These are phyloP conservation scores for Selenicereus undatus DNA, from an alignment of 148 eudicot genomes.

Conservation along the genomic window DNA sequence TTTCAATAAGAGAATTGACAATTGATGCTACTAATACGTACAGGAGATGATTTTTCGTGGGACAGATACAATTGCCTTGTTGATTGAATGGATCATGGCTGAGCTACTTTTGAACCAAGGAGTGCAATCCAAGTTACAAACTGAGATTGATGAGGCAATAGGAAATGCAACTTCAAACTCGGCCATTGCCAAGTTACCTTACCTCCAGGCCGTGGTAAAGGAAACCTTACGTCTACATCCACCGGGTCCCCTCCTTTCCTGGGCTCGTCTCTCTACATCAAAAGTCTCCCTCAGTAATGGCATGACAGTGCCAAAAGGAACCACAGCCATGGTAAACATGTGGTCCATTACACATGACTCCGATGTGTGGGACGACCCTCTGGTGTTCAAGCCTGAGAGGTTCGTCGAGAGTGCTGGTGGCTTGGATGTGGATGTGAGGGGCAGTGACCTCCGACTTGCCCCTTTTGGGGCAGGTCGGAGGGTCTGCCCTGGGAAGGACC, in stretches of 20 bases:
- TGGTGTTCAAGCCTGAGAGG: conserved; percentile 52
- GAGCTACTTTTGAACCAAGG: conserved; percentile 45
- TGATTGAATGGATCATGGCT: conserved; percentile 66
- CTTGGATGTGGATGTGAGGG: conserved; percentile 40
- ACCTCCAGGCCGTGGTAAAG: conserved; percentile 60
- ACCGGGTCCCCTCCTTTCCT: conserved; percentile 70
- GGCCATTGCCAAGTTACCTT: conserved; percentile 37
- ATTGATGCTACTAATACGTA: background rate
- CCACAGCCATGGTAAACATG: conserved; percentile 87
- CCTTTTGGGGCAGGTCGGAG: conserved; percentile 72
- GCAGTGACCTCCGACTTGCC: conserved; percentile 56
- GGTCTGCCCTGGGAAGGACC: conserved; percentile 59
- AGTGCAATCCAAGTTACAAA: conserved; percentile 42
- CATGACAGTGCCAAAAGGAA: conserved; percentile 54
- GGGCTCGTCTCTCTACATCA: conserved; percentile 57
- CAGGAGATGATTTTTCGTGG: conserved; percentile 79
- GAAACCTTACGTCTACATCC: conserved; percentile 61
- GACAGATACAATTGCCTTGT: conserved; percentile 57
- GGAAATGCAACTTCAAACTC: conserved; percentile 27
- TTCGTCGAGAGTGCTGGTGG: conserved; percentile 29
- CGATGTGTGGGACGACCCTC: conserved; percentile 42
- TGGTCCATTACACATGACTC: conserved; percentile 68
- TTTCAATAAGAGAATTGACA: too few relatives aligned
- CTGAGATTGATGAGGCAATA: conserved; percentile 33
- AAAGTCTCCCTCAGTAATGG: conserved; percentile 58